Evolutionary conservation across 306 rosid genomes (phyloP).

Genomic region (Cicer bijugum): DNA sequence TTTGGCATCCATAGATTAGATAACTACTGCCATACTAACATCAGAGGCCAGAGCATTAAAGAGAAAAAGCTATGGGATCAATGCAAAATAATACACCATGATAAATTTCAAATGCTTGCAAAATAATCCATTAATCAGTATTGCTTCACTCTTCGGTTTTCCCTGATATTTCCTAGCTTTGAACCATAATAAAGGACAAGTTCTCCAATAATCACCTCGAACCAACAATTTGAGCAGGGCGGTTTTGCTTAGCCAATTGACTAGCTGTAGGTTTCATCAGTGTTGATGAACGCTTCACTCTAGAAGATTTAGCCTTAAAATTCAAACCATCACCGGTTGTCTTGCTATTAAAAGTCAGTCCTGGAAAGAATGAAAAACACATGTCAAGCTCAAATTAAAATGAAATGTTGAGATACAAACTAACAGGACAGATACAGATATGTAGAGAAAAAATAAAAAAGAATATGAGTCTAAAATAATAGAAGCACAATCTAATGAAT

Average conservation of each 20-base stretch:
- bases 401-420: not conserved
- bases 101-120: conserved; percentile 33
- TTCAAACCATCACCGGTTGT: conserved; percentile 42
- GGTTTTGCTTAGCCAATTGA: conserved; percentile 87
- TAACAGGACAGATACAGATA: not conserved
- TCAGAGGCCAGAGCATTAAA: conserved; percentile 20
- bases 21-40: conserved; percentile 28
- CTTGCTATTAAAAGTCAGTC: conserved; percentile 57
- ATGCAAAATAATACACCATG: conserved; percentile 26
- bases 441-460: not conserved
- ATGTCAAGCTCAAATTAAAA: conserved; percentile 22
- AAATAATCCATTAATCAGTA: conserved; percentile 33
- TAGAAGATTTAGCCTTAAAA: conserved; percentile 51
- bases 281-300: conserved; percentile 71
- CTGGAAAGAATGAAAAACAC: conserved; percentile 51
- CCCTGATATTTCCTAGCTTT: conserved; percentile 7
- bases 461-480: not conserved
- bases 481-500: conserved; percentile 8
- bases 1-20: conserved; percentile 40
- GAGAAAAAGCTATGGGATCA: conserved; percentile 32
- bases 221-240: conserved; percentile 50
- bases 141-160: conserved; percentile 19
- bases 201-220: conserved; percentile 63
- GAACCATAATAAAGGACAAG: conserved; percentile 35
- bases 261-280: conserved; percentile 96